These are phyloP conservation scores for Filosporella fistucella DNA, from an alignment of 495 filamentous ascomycete genomes.

Conservation along the genomic window DNA sequence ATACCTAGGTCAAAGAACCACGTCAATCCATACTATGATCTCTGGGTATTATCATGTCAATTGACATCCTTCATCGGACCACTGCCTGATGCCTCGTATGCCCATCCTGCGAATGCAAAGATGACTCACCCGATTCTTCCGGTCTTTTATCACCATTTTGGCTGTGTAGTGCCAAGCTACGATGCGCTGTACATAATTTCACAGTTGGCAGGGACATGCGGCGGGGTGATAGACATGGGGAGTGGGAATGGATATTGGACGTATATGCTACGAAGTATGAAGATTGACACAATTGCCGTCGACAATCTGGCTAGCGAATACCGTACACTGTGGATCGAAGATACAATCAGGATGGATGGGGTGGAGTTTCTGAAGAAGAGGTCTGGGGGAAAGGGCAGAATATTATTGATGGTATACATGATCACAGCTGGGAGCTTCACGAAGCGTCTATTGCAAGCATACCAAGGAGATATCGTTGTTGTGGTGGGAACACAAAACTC, in stretches of 20 bases:
- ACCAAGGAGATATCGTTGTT: slow-evolving; percentile 50
- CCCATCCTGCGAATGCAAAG: slow-evolving; percentile 25
- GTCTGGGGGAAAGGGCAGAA: slow-evolving; percentile 32
- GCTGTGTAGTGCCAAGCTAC: slow-evolving; percentile 54
- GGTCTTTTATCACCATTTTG: slow-evolving; percentile 65
- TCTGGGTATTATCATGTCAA: slow-evolving; percentile 46
- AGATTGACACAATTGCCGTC: slow-evolving; percentile 34
- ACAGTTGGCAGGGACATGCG: slow-evolving; percentile 30
- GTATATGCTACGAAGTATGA: slow-evolving; percentile 46
- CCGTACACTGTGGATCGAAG: slow-evolving; percentile 53
- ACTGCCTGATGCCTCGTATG: slow-evolving; percentile 10
- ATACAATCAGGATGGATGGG: slow-evolving; percentile 47
- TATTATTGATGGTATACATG: slow-evolving; percentile 59
- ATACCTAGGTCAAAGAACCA: slow-evolving; percentile 36
- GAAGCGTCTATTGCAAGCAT: slow-evolving; percentile 42
- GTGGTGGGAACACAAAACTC: slow-evolving; percentile 61
- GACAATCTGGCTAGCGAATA: slow-evolving; percentile 52
- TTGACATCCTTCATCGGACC: slow-evolving; percentile 14
- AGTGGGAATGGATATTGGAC: slow-evolving; percentile 62
- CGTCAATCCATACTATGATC: slow-evolving; percentile 53
- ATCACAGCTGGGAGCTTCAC: slow-evolving; percentile 54
- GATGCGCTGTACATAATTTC: slow-evolving; percentile 46
- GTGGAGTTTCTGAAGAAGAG: slow-evolving; percentile 34
- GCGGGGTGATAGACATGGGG: slow-evolving; percentile 46
- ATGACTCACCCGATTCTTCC: slow-evolving; percentile 52